Evolutionary conservation across 441 rosid genomes (phyloP), one percentile per base, ranked within the genome.

Genomic region (Populus hybrid): DNA sequence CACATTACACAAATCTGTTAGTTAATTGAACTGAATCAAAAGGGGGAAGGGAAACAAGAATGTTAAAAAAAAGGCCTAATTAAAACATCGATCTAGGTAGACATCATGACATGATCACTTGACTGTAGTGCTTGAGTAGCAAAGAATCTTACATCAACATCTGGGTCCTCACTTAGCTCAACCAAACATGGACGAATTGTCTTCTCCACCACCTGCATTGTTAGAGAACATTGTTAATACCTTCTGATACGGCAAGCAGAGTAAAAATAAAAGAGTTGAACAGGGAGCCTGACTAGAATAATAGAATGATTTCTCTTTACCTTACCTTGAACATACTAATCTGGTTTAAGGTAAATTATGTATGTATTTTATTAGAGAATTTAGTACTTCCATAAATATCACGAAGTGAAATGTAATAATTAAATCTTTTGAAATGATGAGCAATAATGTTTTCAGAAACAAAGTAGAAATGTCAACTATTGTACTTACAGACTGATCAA

Each of bases 131-230:
- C 99, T 91, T 90, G 91, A 70, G 79, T 86, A 14, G 96, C 94
- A 69, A 90, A 96, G 77, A 87, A 96, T 6, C 99, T 84, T 63
- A 92, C 99, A 82, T 92, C 97, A 32, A 91, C 98, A 71, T 96
- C 99, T 23, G 99, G 96, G 67, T 94, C 98, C 87, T 96, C 99
- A 6, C 89, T 88, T 35, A 96, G 89, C 80, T 94, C 98, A 21
- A 90, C 94, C 87, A 94, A 84, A 80, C 94, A 86, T 19, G 98
- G 92, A 30, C 91, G 88, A 63, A 96, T 90, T 42, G 86, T 88
- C 75, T 86, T 89, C 88, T 91, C 98, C 79, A 85, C 94, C 82
- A 90, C 93, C 99, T 94, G 83, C 77, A 77, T 69, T 38, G 64
- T 78, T 75, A 75, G 66, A 46, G 9, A 61, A 65, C 73, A 42